These are phyloP conservation scores for Quercus wislizeni DNA, from an alignment of 306 rosid species.

Conservation along the genomic window DNA sequence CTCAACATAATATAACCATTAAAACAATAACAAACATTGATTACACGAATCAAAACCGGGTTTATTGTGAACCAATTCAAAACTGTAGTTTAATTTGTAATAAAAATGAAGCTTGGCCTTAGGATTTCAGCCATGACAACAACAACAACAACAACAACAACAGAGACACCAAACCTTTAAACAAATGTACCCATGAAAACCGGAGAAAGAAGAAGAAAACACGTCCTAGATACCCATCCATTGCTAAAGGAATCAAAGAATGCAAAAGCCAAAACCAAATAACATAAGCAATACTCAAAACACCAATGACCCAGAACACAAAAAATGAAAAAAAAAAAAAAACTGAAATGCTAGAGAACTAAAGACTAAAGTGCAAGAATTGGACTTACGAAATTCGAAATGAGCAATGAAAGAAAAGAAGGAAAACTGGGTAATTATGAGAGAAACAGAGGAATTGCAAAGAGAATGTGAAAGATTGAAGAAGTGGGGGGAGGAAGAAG, in stretches of 20 bases:
- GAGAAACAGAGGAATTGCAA: neutral
- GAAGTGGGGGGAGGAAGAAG: constrained; percentile 57
- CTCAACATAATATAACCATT: neutral
- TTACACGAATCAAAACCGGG: constrained; percentile 1
- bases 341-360: constrained; percentile 16
- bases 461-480: neutral
- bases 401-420: constrained; percentile 3
- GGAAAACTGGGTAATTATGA: neutral
- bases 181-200: neutral
- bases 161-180: neutral
- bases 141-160: neutral
- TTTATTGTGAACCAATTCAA: neutral
- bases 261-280: neutral
- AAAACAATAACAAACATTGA: neutral
- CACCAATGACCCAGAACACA: constrained; percentile 10
- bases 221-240: neutral
- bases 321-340: constrained; percentile 5
- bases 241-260: neutral
- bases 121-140: neutral
- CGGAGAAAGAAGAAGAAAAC: neutral
- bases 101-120: neutral
- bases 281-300: neutral
- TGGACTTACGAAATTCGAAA: constrained; percentile 40
- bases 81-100: neutral
- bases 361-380: neutral